Evolutionary conservation across 2,329 filamentous ascomycete genomes (phyloP), one percentile per base, ranked within the genome.

Genomic region (Lachnellula suecica): DNA sequence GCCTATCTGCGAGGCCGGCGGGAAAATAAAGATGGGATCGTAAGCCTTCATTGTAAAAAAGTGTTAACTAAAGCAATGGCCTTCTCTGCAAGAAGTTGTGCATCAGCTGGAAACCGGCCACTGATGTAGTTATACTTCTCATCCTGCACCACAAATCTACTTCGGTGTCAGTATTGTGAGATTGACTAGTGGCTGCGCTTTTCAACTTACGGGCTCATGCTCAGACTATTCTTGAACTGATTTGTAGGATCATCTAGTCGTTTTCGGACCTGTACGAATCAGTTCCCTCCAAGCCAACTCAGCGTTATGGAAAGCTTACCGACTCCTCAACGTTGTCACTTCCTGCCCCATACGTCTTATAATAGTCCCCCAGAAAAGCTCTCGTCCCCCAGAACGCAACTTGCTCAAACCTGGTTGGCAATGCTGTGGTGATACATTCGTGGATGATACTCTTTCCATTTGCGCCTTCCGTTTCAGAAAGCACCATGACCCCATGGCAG

Each of bases 331-430:
- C 75, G 53, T 75, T 70, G 29, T 76, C 74, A 53, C 74, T 78
- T 1, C 76, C 72, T 3, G 72, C 72, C 1, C 79, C 79, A 50
- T 78, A 81, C 2, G 78, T 80, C 71, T 81, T 81, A 63, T 80
- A 81, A 57, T 81, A 81, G 50, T 81, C 78, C 3, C 78, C 78
- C 11, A 81, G 61, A 38, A 79, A 74, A 2, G 67, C 63, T 34
- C 75, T 67, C 3, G 78, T 81, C 3, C 71, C 69, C 71, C 75
- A 78, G 53, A 74, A 81, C 1, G 74, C 74, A 17, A 69, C 47
- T 55, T 76, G 72, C 62, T 81, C 78, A 60, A 79, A 79, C 22
- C 69, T 63, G 0, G 70, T 70, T 0, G 77, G 78, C 41, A 81
- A 64, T 0, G 77, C 72, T 1, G 78, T 79, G 5, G 78, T 81